Percentiles rank a stretch among this genome's conserved stretches.
Conservation (phyloP, 176 grass and related monocot species). For the Cenchrus fungigraminus region DNA sequence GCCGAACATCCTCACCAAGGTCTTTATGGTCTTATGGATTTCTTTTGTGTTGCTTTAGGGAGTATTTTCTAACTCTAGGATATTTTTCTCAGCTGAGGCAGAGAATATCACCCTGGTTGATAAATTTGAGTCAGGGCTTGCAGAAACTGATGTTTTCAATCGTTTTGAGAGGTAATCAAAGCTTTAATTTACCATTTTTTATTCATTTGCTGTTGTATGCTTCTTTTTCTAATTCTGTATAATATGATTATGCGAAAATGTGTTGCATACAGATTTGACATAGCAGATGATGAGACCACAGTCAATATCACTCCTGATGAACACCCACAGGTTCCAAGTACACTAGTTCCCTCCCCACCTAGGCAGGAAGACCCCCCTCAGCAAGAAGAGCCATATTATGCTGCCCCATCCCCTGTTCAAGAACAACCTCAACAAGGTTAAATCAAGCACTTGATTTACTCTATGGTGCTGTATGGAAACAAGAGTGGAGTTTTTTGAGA, state of each 20-base stretch:
- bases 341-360: constrained; percentile 59
- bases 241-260: constrained; percentile 24
- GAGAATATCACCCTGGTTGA: constrained; percentile 80
- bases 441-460: constrained; percentile 31
- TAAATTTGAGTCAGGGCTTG: constrained; percentile 55
- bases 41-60: constrained; percentile 14
- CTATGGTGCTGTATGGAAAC: constrained; percentile 7
- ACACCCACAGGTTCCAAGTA: constrained; percentile 51
- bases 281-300: constrained; percentile 78
- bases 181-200: constrained; percentile 22
- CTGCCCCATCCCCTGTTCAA: constrained; percentile 39
- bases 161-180: constrained; percentile 80
- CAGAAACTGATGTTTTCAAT: constrained; percentile 62
- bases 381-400: constrained; percentile 35
- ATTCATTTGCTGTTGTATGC: not conserved
- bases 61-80: constrained; percentile 5
- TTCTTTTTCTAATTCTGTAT: constrained; percentile 8
- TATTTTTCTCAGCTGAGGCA: constrained; percentile 59
- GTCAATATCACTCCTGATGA: constrained; percentile 62
- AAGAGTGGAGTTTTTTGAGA: not conserved
- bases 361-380: constrained; percentile 52
- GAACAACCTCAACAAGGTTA: constrained; percentile 67
- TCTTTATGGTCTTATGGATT: constrained; percentile 28
- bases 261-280: constrained; percentile 75
- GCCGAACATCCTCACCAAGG: constrained; percentile 71